A percentile compares a stretch with the other conserved stretches of the same genome.
Evolutionary conservation across 768 basidiomycete genomes (phyloP).

Genomic region (Neoboletus subvelutipes): DNA sequence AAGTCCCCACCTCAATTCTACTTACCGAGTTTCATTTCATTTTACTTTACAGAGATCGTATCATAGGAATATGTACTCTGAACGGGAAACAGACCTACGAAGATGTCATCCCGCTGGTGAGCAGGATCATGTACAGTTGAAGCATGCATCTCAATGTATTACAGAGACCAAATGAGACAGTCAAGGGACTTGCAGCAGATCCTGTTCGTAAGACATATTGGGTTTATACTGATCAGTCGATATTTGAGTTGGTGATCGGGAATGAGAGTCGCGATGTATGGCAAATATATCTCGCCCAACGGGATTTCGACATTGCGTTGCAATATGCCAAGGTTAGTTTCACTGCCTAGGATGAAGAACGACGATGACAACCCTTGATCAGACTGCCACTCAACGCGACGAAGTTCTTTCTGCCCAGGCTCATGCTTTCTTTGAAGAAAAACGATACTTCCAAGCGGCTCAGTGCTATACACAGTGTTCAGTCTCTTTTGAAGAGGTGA

Average conservation of each 20-base stretch:
- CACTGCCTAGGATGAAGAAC: background rate
- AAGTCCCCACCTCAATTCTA: constrained; percentile 71
- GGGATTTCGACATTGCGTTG: constrained; percentile 75
- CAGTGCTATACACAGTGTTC: constrained; percentile 91
- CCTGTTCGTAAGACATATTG: constrained; percentile 89
- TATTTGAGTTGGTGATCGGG: constrained; percentile 81
- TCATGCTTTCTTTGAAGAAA: constrained; percentile 71
- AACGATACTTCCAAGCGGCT: constrained; percentile 87
- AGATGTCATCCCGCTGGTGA: constrained; percentile 76
- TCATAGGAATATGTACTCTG: constrained; percentile 75
- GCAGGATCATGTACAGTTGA: constrained; percentile 20
- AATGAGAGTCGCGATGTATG: constrained; percentile 96
- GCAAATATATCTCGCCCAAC: constrained; percentile 82
- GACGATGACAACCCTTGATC: constrained; percentile 6
- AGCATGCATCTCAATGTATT: constrained; percentile 5
- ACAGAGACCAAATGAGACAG: constrained; percentile 74
- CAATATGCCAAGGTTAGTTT: constrained; percentile 73
- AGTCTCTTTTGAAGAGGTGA: constrained; percentile 86
- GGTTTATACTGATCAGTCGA: constrained; percentile 86
- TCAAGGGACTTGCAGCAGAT: constrained; percentile 78
- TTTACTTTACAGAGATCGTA: constrained; percentile 74
- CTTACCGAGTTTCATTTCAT: constrained; percentile 94
- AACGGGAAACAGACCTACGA: constrained; percentile 84
- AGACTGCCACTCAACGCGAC: constrained; percentile 90
- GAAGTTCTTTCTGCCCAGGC: constrained; percentile 82